Evolutionary conservation across 2,329 filamentous ascomycete genomes (phyloP).

Genomic region (Parastagonospora nodorum): DNA sequence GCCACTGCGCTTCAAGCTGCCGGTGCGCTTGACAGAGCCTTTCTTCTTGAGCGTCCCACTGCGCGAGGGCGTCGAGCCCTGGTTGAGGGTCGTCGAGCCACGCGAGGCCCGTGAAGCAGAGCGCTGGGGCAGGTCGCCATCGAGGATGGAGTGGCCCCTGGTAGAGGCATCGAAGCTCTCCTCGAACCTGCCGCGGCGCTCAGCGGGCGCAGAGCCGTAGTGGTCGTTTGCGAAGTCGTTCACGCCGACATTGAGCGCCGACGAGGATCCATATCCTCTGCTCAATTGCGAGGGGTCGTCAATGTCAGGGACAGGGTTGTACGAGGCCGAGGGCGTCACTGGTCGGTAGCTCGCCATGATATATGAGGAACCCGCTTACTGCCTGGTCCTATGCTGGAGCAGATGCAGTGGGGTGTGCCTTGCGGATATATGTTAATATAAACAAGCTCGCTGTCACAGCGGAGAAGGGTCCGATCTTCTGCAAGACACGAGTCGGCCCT

Average conservation of each 20-base stretch:
- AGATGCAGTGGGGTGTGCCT: conserved; percentile 8
- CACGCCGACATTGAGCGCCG: conserved; percentile 29
- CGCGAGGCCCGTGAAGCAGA: conserved; percentile 61
- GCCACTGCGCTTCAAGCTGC: conserved; percentile 76
- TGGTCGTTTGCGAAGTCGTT: conserved; percentile 47
- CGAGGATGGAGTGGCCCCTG: conserved; percentile 68
- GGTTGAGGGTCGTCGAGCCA: conserved; percentile 27
- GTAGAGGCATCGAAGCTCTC: conserved; percentile 75
- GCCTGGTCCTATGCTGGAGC: conserved; percentile 4
- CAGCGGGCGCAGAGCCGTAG: conserved; percentile 30
- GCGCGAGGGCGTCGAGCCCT: conserved; percentile 58
- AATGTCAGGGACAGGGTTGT: conserved; percentile 45
- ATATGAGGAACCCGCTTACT: conserved; percentile 1
- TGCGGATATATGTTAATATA: conserved; percentile 10
- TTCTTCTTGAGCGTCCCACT: conserved; percentile 89
- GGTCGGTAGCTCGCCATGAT: conserved; percentile 35
- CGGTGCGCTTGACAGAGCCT: conserved; percentile 72
- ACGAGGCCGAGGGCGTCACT: conserved; percentile 34
- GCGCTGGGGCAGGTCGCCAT: conserved; percentile 62
- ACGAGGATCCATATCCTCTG: conserved; percentile 39
- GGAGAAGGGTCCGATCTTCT: conserved; percentile 4
- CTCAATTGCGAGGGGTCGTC: conserved; percentile 44
- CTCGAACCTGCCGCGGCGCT: conserved; percentile 61
- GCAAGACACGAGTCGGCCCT: conserved; percentile 10
- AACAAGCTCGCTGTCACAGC: conserved; percentile 4